These are phyloP conservation scores for Barnettozyma californica DNA, from an alignment of 805 yeast species.

Conservation along the genomic window DNA sequence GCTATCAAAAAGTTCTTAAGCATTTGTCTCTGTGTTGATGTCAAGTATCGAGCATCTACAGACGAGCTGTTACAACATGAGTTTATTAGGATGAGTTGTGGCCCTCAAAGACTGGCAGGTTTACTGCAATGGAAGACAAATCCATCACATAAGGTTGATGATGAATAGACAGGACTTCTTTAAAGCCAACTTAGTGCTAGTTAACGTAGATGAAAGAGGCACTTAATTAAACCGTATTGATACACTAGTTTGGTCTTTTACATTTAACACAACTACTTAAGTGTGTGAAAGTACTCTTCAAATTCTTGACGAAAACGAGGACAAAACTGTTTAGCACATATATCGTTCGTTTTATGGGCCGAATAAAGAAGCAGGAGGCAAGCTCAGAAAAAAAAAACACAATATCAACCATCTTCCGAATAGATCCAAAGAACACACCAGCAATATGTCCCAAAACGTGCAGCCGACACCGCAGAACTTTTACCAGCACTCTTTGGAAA, in stretches of 20 bases:
- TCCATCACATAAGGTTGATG: neutral
- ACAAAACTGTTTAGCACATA: too few relatives aligned
- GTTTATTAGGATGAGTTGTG: constrained; percentile 61
- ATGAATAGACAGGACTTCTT: constrained; percentile 1
- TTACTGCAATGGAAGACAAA: constrained; percentile 46
- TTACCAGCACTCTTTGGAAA: constrained; percentile 24
- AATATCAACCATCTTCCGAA: too few relatives aligned
- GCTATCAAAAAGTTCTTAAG: constrained; percentile 82
- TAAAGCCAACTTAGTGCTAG: too few relatives aligned
- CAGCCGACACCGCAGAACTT: neutral
- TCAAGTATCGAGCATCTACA: constrained; percentile 83
- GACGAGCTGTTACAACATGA: constrained; percentile 79
- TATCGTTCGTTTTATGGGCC: too few relatives aligned
- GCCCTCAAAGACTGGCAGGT: constrained; percentile 51
- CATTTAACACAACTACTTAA: too few relatives aligned
- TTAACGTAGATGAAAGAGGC: neutral
- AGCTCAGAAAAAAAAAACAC: neutral
- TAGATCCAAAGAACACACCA: neutral
- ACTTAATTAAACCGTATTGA: too few relatives aligned
- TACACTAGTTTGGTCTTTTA: too few relatives aligned
- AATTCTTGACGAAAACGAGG: too few relatives aligned
- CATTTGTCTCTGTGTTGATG: constrained; percentile 92
- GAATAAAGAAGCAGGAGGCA: too few relatives aligned
- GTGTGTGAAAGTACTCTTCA: too few relatives aligned
- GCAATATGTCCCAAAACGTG: neutral